Conservation (phyloP, 306 rosid species). For the Arachis stenosperma region DNA sequence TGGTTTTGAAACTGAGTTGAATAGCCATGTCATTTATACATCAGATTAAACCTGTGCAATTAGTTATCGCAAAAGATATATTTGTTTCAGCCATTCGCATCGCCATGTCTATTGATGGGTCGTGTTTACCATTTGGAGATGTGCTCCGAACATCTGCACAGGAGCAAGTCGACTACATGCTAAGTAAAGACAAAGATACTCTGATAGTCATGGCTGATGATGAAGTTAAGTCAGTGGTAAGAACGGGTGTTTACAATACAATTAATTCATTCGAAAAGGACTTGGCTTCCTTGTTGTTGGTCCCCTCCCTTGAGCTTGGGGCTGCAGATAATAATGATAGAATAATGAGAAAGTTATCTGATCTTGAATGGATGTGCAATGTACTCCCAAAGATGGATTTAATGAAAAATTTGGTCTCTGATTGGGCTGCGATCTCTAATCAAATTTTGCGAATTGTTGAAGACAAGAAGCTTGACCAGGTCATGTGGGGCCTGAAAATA, state of each 20-base stretch:
- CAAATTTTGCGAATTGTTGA: slow-evolving; percentile 58
- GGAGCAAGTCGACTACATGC: slow-evolving; percentile 95
- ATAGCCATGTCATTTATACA: slow-evolving; percentile 41
- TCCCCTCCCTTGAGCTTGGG: slow-evolving; percentile 45
- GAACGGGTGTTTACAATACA: slow-evolving; percentile 61
- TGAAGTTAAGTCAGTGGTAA: slow-evolving; percentile 68
- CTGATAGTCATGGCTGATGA: slow-evolving; percentile 61
- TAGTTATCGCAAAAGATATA: slow-evolving; percentile 66
- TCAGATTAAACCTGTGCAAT: slow-evolving; percentile 35
- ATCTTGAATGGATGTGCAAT: slow-evolving; percentile 91
- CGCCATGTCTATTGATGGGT: slow-evolving; percentile 71
- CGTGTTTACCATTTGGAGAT: slow-evolving; percentile 76
- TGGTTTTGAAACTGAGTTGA: slow-evolving; percentile 32
- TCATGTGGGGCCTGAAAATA: slow-evolving; percentile 82
- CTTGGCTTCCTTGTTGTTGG: slow-evolving; percentile 59
- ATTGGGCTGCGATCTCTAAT: slow-evolving; percentile 70
- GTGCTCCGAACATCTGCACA: slow-evolving; percentile 87
- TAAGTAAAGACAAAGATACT: slow-evolving; percentile 67
- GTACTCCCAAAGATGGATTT: slow-evolving; percentile 83
- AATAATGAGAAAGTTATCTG: slow-evolving; percentile 62
- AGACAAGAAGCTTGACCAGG: slow-evolving; percentile 68
- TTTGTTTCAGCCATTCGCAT: slow-evolving; percentile 83
- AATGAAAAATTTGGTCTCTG: slow-evolving; percentile 78
- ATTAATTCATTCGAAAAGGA: slow-evolving; percentile 61
- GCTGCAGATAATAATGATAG: slow-evolving; percentile 52